These are phyloP conservation scores for Pestalotiopsis sp. DNA, from an alignment of 2,329 filamentous ascomycete genomes.

Conservation along the genomic window DNA sequence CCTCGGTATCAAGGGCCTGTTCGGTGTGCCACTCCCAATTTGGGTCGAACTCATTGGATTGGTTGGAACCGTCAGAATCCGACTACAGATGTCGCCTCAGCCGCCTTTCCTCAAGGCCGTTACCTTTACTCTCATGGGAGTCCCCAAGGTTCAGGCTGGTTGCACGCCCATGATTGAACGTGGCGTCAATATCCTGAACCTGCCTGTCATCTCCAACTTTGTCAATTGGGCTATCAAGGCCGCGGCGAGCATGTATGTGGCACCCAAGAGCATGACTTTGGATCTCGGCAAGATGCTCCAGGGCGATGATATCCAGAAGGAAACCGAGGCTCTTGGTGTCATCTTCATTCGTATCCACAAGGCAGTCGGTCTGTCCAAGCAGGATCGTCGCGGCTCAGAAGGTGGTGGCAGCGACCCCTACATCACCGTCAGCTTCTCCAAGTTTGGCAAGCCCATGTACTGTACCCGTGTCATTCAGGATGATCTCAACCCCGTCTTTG, in stretches of 20 bases:
- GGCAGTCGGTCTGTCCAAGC: constrained; percentile 85
- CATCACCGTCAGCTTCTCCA: constrained; percentile 92
- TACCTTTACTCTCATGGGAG: constrained; percentile 91
- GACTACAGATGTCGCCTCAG: constrained; percentile 84
- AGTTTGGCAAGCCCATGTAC: constrained; percentile 97
- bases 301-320: constrained; percentile 90
- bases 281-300: constrained; percentile 89
- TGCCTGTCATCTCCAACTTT: constrained; percentile 93
- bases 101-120: constrained; percentile 90
- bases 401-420: constrained; percentile 94
- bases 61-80: constrained; percentile 83
- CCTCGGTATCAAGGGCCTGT: constrained; percentile 83
- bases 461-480: constrained; percentile 96
- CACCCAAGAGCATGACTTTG: constrained; percentile 90
- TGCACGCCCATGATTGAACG: constrained; percentile 92
- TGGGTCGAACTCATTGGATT: constrained; percentile 90
- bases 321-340: constrained; percentile 82
- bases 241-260: constrained; percentile 87
- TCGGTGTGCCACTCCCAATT: constrained; percentile 85
- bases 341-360: constrained; percentile 91
- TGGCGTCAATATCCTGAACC: constrained; percentile 87
- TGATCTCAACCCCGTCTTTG: constrained; percentile 89
- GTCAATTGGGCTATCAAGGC: constrained; percentile 93
- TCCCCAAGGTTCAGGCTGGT: constrained; percentile 85
- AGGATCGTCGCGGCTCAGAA: constrained; percentile 79